phyloP scores from a whole-genome alignment of 148 eudicot genomes.

The Spergularia marina region DNA sequence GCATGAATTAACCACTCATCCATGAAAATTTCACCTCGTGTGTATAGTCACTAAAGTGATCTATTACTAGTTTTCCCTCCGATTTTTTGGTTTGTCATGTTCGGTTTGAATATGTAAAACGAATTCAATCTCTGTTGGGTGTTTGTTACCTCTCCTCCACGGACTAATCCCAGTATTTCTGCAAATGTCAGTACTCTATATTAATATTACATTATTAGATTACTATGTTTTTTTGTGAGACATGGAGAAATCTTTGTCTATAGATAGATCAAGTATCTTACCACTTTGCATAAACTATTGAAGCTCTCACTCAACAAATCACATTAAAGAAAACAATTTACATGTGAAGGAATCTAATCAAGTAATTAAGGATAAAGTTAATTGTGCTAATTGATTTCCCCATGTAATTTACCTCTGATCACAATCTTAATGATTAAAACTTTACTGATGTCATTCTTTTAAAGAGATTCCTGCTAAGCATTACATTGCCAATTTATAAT shows the following conservation, averaged over 20 bases:
- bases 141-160: too few species aligned
- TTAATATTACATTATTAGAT: too few species aligned
- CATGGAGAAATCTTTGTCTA: neutral
- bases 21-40: too few species aligned
- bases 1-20: too few species aligned
- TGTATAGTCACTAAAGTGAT: too few species aligned
- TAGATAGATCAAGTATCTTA: too few species aligned
- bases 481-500: constrained; percentile 9
- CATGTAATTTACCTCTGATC: neutral
- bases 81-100: too few species aligned
- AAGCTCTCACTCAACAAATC: neutral
- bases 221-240: neutral
- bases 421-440: constrained; percentile 1
- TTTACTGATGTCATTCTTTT: constrained; percentile 1
- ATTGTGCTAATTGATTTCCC: neutral
- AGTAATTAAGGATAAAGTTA: neutral
- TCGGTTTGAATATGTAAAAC: too few species aligned
- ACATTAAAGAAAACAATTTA: constrained; percentile 4
- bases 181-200: too few species aligned
- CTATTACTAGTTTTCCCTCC: too few species aligned
- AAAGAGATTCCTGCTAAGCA: constrained; percentile 12
- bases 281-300: neutral
- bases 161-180: too few species aligned
- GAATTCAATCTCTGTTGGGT: too few species aligned
- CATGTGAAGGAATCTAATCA: neutral